Conservation (phyloP, 345 rosid species). For the Linum lewisii region DNA sequence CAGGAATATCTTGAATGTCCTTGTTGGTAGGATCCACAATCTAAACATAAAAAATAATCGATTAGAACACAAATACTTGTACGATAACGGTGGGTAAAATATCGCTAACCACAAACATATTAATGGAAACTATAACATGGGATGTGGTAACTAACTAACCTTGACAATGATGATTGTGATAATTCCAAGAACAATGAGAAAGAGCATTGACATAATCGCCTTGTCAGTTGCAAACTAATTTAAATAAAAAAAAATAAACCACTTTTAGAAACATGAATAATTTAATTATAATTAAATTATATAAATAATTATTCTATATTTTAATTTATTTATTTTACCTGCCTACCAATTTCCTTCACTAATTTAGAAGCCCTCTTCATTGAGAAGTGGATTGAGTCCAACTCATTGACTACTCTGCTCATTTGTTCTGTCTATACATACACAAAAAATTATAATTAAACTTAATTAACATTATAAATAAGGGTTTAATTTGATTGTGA, state of each 20-base stretch:
- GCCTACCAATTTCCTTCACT: constrained; percentile 98
- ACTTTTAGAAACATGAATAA: not conserved
- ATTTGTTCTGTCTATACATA: constrained; percentile 84
- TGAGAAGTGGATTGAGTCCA: constrained; percentile 92
- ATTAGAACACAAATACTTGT: not conserved
- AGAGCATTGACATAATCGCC: constrained; percentile 75
- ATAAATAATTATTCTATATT: too few relatives aligned
- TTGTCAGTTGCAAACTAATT: constrained; percentile 87
- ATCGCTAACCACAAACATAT: not conserved
- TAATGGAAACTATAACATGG: too few relatives aligned
- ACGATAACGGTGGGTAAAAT: not conserved
- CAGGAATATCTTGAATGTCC: constrained; percentile 81
- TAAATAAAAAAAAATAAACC: not conserved
- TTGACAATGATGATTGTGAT: constrained; percentile 82
- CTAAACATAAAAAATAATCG: constrained; percentile 22
- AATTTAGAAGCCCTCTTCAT: constrained; percentile 85
- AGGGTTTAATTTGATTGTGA: too few relatives aligned
- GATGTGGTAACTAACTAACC: too few relatives aligned
- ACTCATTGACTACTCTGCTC: constrained; percentile 94
- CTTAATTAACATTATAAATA: too few relatives aligned
- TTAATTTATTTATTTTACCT: too few relatives aligned
- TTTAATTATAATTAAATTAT: too few relatives aligned
- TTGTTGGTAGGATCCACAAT: constrained; percentile 83
- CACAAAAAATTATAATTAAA: constrained; percentile 3
- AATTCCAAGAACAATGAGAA: constrained; percentile 77